Evolutionary conservation across 2,329 filamentous ascomycete species (phyloP).

Genomic region (Metarhizium guizhouense): DNA sequence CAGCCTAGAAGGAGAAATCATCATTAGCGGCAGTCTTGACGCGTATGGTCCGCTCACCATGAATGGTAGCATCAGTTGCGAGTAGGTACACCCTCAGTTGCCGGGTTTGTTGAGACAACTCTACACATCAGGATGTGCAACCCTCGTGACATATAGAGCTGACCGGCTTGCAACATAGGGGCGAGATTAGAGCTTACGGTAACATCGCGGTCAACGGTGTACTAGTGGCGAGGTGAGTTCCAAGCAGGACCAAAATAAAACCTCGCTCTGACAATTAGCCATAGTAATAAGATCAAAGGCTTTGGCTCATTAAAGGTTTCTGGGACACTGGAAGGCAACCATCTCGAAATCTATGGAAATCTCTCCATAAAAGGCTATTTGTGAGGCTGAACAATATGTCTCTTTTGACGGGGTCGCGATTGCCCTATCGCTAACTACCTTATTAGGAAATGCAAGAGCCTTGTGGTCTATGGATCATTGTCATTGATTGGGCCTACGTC

Average conservation of each 20-base stretch:
- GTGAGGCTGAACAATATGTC: constrained; percentile 18
- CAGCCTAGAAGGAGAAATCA: constrained; percentile 33
- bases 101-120: background rate
- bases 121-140: background rate
- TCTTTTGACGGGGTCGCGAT: background rate
- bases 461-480: constrained; percentile 36
- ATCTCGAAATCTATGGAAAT: constrained; percentile 39
- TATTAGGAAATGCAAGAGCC: constrained; percentile 29
- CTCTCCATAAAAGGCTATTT: constrained; percentile 35
- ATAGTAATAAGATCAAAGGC: constrained; percentile 35
- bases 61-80: constrained; percentile 32
- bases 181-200: constrained; percentile 36
- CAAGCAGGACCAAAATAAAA: background rate
- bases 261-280: constrained; percentile 7
- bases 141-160: background rate
- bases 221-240: constrained; percentile 26
- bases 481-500: constrained; percentile 37
- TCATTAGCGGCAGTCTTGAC: constrained; percentile 34
- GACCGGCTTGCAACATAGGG: constrained; percentile 18
- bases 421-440: constrained; percentile 4
- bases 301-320: constrained; percentile 36
- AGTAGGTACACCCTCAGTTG: constrained; percentile 20
- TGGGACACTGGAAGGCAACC: constrained; percentile 32
- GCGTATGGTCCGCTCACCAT: constrained; percentile 36
- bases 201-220: constrained; percentile 34